Conservation (phyloP, 345 rosid species). For the Geranium brycei region DNA sequence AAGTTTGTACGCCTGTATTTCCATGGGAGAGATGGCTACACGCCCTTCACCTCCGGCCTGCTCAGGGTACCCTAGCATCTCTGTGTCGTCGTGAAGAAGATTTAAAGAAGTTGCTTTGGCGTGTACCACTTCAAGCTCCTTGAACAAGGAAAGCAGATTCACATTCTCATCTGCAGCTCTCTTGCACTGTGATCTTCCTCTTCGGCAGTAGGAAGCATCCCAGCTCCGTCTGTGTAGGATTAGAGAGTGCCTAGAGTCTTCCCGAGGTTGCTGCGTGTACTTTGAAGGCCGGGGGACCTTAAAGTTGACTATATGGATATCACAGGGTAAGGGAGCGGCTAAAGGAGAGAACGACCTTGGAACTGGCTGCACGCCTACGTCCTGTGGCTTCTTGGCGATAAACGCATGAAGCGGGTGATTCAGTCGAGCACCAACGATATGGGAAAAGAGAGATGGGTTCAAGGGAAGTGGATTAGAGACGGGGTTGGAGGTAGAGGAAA, state of each 20-base stretch:
- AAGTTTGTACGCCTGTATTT: slow-evolving; percentile 86
- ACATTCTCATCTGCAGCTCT: slow-evolving; percentile 52
- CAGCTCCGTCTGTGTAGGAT: slow-evolving; percentile 58
- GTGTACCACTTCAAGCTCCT: slow-evolving; percentile 48
- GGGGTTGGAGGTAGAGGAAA: slow-evolving; percentile 37
- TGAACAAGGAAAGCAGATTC: slow-evolving; percentile 57
- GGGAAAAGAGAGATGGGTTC: slow-evolving; percentile 83
- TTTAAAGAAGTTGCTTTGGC: slow-evolving; percentile 71
- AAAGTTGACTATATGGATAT: slow-evolving; percentile 71
- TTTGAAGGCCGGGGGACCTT: slow-evolving; percentile 75
- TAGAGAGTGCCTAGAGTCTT: slow-evolving; percentile 49
- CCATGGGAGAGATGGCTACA: slow-evolving; percentile 71
- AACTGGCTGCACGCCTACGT: slow-evolving; percentile 40
- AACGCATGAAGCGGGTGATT: slow-evolving; percentile 75
- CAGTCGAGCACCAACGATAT: slow-evolving; percentile 52
- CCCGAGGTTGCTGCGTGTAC: slow-evolving; percentile 42
- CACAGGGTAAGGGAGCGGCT: slow-evolving; percentile 66
- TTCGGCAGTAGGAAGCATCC: slow-evolving; percentile 66
- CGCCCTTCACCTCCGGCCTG: slow-evolving; percentile 54
- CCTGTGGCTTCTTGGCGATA: slow-evolving; percentile 65
- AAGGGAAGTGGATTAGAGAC: slow-evolving; percentile 35
- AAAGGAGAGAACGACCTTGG: slow-evolving; percentile 56
- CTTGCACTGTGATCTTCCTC: slow-evolving; percentile 47
- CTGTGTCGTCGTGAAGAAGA: slow-evolving; percentile 74
- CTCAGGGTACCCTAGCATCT: slow-evolving; percentile 59